Conservation (phyloP, 805 yeast genomes). For the Starmera amethionina region DNA sequence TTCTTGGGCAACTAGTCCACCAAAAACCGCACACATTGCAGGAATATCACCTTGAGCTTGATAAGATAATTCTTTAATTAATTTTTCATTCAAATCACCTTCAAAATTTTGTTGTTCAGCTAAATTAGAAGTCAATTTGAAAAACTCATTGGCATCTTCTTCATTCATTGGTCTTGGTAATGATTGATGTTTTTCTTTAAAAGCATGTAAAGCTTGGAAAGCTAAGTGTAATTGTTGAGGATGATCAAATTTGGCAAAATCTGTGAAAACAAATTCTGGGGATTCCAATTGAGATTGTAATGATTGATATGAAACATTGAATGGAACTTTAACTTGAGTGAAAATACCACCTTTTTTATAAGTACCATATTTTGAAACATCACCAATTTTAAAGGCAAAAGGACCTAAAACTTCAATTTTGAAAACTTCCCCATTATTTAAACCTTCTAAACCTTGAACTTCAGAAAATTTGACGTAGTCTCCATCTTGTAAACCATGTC, state of each 20-base stretch:
- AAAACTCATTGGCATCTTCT: constrained; percentile 62
- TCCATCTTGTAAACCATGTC: constrained; percentile 94
- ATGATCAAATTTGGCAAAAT: constrained; percentile 90
- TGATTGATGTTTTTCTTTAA: constrained; percentile 45
- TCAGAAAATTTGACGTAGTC: constrained; percentile 81
- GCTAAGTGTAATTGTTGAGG: constrained; percentile 88
- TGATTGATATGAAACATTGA: constrained; percentile 48
- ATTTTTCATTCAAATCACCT: constrained; percentile 53
- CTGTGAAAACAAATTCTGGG: constrained; percentile 78
- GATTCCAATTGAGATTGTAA: constrained; percentile 52
- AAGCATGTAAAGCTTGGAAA: constrained; percentile 79
- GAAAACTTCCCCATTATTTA: constrained; percentile 65
- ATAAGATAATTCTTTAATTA: constrained; percentile 64
- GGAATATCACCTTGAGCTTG: constrained; percentile 92
- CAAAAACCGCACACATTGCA: constrained; percentile 79
- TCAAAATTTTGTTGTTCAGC: constrained; percentile 46
- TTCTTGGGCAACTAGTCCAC: constrained; percentile 95
- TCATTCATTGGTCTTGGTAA: constrained; percentile 72
- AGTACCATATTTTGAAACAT: constrained; percentile 44
- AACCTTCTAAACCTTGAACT: constrained; percentile 65
- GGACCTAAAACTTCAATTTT: constrained; percentile 88
- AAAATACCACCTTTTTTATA: constrained; percentile 82
- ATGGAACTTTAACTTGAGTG: constrained; percentile 87
- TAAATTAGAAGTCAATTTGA: constrained; percentile 50
- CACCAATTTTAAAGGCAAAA: constrained; percentile 73